Evolutionary conservation across 1,284 basidiomycete genomes (phyloP).

Genomic region (Malassezia globosa): DNA sequence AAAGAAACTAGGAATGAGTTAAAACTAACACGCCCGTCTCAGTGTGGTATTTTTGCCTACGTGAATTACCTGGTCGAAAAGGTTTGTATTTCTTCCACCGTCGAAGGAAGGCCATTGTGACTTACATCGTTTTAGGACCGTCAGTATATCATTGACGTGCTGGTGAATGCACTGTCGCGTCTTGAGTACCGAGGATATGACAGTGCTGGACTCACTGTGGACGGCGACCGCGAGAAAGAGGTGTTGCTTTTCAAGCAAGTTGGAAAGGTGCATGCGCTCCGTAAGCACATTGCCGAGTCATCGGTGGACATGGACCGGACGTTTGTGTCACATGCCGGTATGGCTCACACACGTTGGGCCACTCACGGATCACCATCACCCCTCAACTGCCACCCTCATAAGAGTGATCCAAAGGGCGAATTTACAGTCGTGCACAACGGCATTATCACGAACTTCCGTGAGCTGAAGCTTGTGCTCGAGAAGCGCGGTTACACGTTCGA

Average conservation of each 20-base stretch:
- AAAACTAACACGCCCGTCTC: constrained; percentile 8
- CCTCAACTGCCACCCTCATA: constrained; percentile 90
- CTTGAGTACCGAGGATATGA: constrained; percentile 99
- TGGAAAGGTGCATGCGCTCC: constrained; percentile 88
- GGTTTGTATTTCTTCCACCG: constrained; percentile 18
- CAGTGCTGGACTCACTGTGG: constrained; percentile 83
- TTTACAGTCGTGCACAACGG: constrained; percentile 97
- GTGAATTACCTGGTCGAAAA: constrained; percentile 47
- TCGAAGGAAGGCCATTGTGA: too few relatives aligned
- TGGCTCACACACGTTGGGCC: constrained; percentile 99
- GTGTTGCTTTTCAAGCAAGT: constrained; percentile 93
- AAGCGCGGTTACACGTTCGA: constrained; percentile 91
- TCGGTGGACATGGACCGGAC: constrained; percentile 68
- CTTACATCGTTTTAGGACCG: constrained; percentile 58
- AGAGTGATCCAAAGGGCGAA: constrained; percentile 67
- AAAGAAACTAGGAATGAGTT: too few relatives aligned
- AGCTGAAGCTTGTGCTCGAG: constrained; percentile 82
- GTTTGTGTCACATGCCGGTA: constrained; percentile 79
- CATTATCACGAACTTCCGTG: constrained; percentile 88
- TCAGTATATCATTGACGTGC: constrained; percentile 79
- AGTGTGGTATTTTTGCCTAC: constrained; percentile 48
- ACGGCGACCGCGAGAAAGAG: constrained; percentile 71
- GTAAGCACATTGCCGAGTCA: constrained; percentile 76
- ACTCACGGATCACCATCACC: constrained; percentile 81
- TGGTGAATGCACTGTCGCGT: constrained; percentile 81